phyloP scores from a whole-genome alignment of 2,329 filamentous ascomycete species.

The Dothiorella sarmentorum region DNA sequence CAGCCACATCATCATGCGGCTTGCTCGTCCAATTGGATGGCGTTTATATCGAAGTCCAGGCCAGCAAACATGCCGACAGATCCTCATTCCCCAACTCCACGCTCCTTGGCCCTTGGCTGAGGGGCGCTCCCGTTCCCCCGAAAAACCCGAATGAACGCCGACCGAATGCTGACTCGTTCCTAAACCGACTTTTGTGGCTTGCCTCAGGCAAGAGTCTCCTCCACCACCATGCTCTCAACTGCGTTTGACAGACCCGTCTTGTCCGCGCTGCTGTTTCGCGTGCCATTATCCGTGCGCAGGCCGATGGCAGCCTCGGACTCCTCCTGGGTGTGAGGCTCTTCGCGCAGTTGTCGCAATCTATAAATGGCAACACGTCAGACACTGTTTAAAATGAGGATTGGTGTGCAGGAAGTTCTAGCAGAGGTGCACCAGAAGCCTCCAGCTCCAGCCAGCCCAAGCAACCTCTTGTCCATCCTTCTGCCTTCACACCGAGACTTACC shows the following conservation, averaged over 20 bases:
- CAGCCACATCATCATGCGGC: not conserved
- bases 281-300: slow-evolving; percentile 66
- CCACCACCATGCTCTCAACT: slow-evolving; percentile 14
- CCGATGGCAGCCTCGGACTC: slow-evolving; percentile 79
- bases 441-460: not conserved
- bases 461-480: too few relatives aligned
- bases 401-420: not conserved
- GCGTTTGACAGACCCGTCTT: slow-evolving; percentile 9
- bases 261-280: slow-evolving; percentile 28
- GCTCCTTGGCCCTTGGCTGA: not conserved
- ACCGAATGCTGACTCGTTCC: not conserved
- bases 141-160: slow-evolving; percentile 17
- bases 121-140: slow-evolving; percentile 6
- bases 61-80: not conserved
- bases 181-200: not conserved
- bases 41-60: not conserved
- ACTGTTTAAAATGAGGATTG: too few relatives aligned
- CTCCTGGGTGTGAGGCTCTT: slow-evolving; percentile 82
- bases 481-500: slow-evolving; percentile 47
- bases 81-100: slow-evolving; percentile 11
- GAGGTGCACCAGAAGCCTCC: too few relatives aligned
- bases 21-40: not conserved
- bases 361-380: not conserved
- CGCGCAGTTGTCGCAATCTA: slow-evolving; percentile 76
- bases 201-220: slow-evolving; percentile 10